A percentile compares a stretch with the other conserved stretches of the same genome.
These are phyloP conservation scores for Lactuca saligna DNA, from an alignment of 129 eudicot genomes.

Conservation along the genomic window DNA sequence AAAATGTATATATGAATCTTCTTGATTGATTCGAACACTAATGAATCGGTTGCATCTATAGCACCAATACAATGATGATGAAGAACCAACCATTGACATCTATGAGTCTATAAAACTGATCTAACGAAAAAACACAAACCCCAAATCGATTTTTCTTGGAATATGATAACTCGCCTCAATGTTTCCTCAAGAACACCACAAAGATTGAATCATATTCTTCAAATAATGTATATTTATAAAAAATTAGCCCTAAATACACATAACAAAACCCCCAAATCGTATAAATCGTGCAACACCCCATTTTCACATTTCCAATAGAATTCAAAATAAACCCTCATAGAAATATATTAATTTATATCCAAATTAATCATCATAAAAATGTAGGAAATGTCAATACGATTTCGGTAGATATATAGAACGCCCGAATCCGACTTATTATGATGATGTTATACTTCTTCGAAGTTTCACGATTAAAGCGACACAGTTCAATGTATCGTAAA, in stretches of 20 bases:
- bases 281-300: not conserved
- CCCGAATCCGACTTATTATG: too few relatives aligned
- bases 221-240: not conserved
- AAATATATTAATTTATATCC: too few relatives aligned
- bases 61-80: slow-evolving; percentile 74
- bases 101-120: not conserved
- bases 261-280: slow-evolving; percentile 13
- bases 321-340: too few relatives aligned
- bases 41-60: slow-evolving; percentile 88
- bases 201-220: slow-evolving; percentile 3
- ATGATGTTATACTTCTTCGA: too few relatives aligned
- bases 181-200: slow-evolving; percentile 11
- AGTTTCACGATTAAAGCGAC: too few relatives aligned
- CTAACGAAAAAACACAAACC: not conserved
- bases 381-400: too few relatives aligned
- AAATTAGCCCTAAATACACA: slow-evolving; percentile 18
- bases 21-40: slow-evolving; percentile 43
- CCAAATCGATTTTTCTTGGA: not conserved
- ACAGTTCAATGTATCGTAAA: too few relatives aligned
- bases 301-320: too few relatives aligned
- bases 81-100: slow-evolving; percentile 55
- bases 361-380: too few relatives aligned
- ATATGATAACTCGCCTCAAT: too few relatives aligned
- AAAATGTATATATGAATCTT: slow-evolving; percentile 50
- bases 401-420: too few relatives aligned